These are phyloP conservation scores for Metschnikowia rubicola DNA, from an alignment of 805 yeast species.

Conservation along the genomic window DNA sequence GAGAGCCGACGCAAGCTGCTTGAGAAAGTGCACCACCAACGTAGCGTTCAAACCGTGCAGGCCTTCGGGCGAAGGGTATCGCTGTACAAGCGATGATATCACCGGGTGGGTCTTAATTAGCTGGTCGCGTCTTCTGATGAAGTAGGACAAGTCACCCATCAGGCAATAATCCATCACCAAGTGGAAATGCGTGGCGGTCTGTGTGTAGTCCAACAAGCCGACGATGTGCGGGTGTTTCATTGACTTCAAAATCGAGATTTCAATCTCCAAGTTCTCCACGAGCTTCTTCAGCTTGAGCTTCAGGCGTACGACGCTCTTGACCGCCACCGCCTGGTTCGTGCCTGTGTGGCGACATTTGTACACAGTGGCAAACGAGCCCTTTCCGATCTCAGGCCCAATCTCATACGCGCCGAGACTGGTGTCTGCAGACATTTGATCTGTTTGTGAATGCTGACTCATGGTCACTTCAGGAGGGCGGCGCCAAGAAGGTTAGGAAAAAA, in stretches of 20 bases:
- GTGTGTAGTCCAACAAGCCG: constrained; percentile 74
- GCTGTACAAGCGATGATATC: constrained; percentile 66
- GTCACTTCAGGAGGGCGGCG: neutral
- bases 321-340: constrained; percentile 67
- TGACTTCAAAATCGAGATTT: constrained; percentile 82
- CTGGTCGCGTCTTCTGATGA: constrained; percentile 74
- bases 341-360: constrained; percentile 70
- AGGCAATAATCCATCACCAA: constrained; percentile 96
- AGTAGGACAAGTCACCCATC: constrained; percentile 86
- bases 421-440: no score
- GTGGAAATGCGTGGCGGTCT: constrained; percentile 76
- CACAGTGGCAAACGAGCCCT: constrained; percentile 94
- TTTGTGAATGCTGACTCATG: no score
- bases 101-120: constrained; percentile 73
- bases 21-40: constrained; percentile 76
- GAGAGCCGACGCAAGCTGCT: constrained; percentile 83
- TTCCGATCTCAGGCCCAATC: constrained; percentile 84
- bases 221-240: constrained; percentile 94
- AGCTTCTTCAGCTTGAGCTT: constrained; percentile 82
- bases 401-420: constrained; percentile 41
- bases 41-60: constrained; percentile 77
- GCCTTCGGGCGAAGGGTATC: constrained; percentile 79
- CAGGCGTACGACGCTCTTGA: constrained; percentile 81
- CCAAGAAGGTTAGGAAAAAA: neutral
- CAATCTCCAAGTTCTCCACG: constrained; percentile 87